Percentiles rank a stretch among this genome's conserved stretches.
Conservation (phyloP, 202 grass and related monocot genomes). For the Carex arenaria region DNA sequence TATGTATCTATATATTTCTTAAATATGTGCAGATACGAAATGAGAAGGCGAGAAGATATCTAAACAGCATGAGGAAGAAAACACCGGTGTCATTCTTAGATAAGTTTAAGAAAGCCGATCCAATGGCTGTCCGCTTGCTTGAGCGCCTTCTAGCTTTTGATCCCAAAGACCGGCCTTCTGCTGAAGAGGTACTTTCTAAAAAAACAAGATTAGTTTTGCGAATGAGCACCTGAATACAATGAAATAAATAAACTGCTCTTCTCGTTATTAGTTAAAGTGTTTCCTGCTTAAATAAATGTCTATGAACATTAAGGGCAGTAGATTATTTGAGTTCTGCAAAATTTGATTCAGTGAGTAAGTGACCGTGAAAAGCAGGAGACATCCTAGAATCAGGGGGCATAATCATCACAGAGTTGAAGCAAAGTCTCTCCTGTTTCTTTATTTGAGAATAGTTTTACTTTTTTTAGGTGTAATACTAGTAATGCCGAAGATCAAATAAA, state of each 20-base stretch:
- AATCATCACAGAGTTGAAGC: background rate
- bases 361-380: background rate
- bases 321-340: background rate
- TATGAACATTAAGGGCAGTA: background rate
- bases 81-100: constrained; percentile 59
- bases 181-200: constrained; percentile 55
- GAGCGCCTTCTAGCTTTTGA: constrained; percentile 86
- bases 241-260: background rate
- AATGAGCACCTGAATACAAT: background rate
- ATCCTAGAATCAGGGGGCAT: background rate
- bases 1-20: background rate
- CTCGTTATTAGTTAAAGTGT: background rate
- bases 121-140: constrained; percentile 65
- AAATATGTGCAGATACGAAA: constrained; percentile 68
- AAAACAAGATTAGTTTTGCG: background rate
- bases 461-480: background rate
- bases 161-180: constrained; percentile 79
- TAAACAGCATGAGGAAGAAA: constrained; percentile 85
- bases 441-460: background rate
- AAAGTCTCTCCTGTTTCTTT: background rate
- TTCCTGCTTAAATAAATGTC: background rate
- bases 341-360: background rate
- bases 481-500: background rate
- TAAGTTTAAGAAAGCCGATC: constrained; percentile 74
- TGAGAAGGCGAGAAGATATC: constrained; percentile 95